phyloP scores from a whole-genome alignment of 306 rosid genomes.

The Quercus aquifolioides region DNA sequence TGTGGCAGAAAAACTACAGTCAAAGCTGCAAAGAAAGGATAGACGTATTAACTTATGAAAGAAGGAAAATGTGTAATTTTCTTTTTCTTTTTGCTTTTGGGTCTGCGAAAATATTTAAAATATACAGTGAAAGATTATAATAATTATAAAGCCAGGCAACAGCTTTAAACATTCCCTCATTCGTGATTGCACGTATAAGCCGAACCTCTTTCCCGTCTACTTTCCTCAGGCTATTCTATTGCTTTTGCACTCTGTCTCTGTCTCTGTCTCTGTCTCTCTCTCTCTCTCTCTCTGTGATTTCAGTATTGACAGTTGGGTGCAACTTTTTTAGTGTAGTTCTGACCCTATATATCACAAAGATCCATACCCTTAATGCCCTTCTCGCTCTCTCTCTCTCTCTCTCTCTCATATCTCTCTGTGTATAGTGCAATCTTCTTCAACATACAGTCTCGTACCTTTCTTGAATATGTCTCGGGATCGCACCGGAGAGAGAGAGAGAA shows the following conservation, averaged over 20 bases:
- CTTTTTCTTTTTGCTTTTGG: neutral
- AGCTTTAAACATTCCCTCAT: constrained; percentile 48
- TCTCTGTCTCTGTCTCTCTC: neutral
- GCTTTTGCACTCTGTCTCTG: constrained; percentile 3
- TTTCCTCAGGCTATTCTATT: constrained; percentile 22
- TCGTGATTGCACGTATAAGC: constrained; percentile 17
- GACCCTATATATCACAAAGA: constrained; percentile 39
- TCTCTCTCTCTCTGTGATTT: neutral
- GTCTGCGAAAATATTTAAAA: neutral
- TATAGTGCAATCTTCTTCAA: neutral
- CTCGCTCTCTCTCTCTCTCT: constrained; percentile 15
- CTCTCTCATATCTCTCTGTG: neutral
- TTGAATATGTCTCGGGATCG: neutral
- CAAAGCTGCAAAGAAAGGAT: constrained; percentile 19
- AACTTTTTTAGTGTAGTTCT: constrained; percentile 56
- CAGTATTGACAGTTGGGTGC: constrained; percentile 25
- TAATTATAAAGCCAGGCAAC: constrained; percentile 13
- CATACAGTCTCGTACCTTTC: constrained; percentile 24
- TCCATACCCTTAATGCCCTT: constrained; percentile 19
- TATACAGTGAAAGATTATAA: neutral
- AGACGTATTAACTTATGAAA: constrained; percentile 5
- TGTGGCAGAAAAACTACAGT: constrained; percentile 18
- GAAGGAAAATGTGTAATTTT: neutral
- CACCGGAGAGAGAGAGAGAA: neutral
- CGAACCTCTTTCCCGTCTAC: constrained; percentile 1